Base-by-base conservation (phyloP, 2,329 filamentous ascomycete species). In the Trichoderma sp. region DNA sequence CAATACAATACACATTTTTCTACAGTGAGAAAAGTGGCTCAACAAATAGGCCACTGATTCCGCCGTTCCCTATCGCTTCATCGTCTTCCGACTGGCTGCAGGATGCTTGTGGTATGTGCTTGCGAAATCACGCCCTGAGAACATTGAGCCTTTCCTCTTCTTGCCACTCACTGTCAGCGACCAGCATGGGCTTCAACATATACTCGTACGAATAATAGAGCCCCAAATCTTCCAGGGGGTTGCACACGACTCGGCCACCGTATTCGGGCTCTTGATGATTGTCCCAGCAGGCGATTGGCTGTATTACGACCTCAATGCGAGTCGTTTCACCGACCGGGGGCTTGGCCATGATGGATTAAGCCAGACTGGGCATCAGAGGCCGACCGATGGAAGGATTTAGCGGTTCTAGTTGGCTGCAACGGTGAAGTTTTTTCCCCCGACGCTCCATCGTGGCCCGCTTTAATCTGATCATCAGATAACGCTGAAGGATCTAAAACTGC, bases 381-480 rank as follows among this genome's bases (percentile, higher is more conserved):
- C 68, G 68, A 63, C 68, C 68, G 68, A 63, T 71, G 56, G 24
- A 14, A 18, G 24, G 18, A 27, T 45, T 31, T 21, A 21, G 67
- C 8, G 24, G 18, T 35, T 45, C 21, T 21, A 16, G 67, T 14
- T 60, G 67, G 35, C 9, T n/a, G n/a, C 41, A 27, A 27, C 45
- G 35, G n/a, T 12, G 59, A 72, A 72, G 69, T 35, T 35, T 72
- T 72, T 71, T 45, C n/a, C 66, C 9, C 31, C 2, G 7, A 38
- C 50, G 59, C 59, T 64, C 56, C 56, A 35, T 63, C n/a, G 9
- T 72, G 59, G 33, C 59, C 69, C 69, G 41, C 59, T 64, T 64
- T 64, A 63, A 72, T 72, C 69, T 63, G 69, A 72, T 72, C 35
- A 72, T 72, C 69, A 72, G 69, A 72, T 72, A 72, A 71, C 14